Percentiles rank a stretch among this genome's conserved stretches.
Conservation (phyloP, 2,329 filamentous ascomycete genomes). For the Penicillium sp. region DNA sequence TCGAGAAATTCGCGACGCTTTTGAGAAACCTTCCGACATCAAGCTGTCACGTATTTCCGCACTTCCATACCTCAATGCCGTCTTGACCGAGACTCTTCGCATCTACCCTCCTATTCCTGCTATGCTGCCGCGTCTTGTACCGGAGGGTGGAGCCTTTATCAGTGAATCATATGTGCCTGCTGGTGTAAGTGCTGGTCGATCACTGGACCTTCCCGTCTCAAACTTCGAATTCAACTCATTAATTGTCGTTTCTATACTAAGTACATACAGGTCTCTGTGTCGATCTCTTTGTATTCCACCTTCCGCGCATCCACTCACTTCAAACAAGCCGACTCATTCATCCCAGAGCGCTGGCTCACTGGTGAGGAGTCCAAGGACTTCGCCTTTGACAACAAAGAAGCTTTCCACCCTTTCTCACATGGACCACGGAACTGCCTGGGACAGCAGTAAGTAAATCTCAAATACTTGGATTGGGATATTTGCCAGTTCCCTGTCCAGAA, state of each 20-base stretch:
- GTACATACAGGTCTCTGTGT: constrained; percentile 15
- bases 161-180: constrained; percentile 26
- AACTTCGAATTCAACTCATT: not conserved
- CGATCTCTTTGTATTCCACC: constrained; percentile 12
- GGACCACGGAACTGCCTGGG: constrained; percentile 35
- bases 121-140: constrained; percentile 33
- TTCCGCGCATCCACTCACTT: constrained; percentile 17
- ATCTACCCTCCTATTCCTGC: constrained; percentile 31
- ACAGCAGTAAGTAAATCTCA: constrained; percentile 16
- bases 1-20: constrained; percentile 27
- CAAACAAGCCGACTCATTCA: constrained; percentile 22
- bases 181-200: constrained; percentile 16
- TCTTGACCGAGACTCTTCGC: constrained; percentile 27
- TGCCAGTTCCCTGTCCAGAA: not conserved
- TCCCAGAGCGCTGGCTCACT: constrained; percentile 34
- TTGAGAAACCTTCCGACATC: constrained; percentile 22
- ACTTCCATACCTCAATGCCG: constrained; percentile 28
- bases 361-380: constrained; percentile 18
- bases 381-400: constrained; percentile 31
- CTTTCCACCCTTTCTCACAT: constrained; percentile 31
- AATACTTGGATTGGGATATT: not conserved
- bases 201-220: not conserved
- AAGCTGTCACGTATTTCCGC: constrained; percentile 13
- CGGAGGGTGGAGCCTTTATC: constrained; percentile 29
- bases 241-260: not conserved